Base-by-base conservation (phyloP, 1,284 basidiomycete species). In the Ustilago xerochloae region DNA sequence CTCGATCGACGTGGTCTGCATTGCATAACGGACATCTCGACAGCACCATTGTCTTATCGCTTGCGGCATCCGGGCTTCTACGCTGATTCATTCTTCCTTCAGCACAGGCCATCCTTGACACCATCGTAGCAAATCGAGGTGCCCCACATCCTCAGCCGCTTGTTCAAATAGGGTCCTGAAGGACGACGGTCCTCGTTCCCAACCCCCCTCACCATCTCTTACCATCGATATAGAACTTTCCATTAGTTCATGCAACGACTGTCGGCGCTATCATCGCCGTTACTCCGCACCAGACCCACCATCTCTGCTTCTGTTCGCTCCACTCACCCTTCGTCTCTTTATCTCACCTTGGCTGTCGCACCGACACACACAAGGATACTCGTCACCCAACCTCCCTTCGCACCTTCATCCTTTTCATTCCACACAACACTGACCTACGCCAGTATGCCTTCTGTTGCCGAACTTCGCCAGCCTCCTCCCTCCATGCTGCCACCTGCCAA, bases 361-460 rank as follows among this genome's bases (percentile, higher is more conserved):
- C 24, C 15, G 9, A n/a, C 28, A 28, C 9, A 36, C 15, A 30
- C n/a, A 24, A n/a, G 12, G 24, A 36, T 38, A 33, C 43, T 36
- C 22, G 15, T 33, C 15, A 29, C 46, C n/a, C 41, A 43, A 15
- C 32, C 6, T 6, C 20, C 49, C n/a, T 28, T 36, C 24, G 13
- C 15, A n/a, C 18, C 20, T 33, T 30, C 30, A 36, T 33, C 39
- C 28, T 2, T 22, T 15, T 30, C 24, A 6, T 29, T 24, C 13
- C 7, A 8, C 30, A 35, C 52, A 56, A 32, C 35, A 4, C 15
- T 39, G 13, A 45, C 45, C 10, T 39, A 46, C 51, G 56, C 58
- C 61, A 63, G 63, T 50, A 75, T 75, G 72, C 72, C 72, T 58
- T 75, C 66, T 43, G 62, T 75, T 53, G 72, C 72, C 39, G 36